Conservation (phyloP, 202 grass and related monocot species). For the Saccharum hybrid region DNA sequence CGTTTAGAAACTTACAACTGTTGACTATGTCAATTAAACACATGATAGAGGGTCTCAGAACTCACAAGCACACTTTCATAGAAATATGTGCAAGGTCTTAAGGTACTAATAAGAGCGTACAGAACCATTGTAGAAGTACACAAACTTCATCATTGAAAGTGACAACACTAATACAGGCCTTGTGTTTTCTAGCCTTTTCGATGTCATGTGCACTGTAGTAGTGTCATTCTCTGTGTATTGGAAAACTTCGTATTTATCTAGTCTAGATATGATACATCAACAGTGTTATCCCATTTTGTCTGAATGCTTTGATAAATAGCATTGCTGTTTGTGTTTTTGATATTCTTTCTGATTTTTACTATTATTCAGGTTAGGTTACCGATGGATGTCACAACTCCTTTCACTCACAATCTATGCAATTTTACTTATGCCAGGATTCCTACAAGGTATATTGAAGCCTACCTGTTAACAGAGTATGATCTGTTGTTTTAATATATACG, state of each 20-base stretch:
- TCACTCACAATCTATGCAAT: slow-evolving; percentile 80
- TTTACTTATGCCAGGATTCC: slow-evolving; percentile 92
- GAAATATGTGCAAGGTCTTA: slow-evolving; percentile 20
- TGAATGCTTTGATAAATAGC: neutral
- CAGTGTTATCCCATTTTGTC: neutral
- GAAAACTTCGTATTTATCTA: neutral
- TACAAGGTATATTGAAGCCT: slow-evolving; percentile 68
- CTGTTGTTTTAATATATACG: slow-evolving; percentile 27
- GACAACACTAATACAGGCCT: slow-evolving; percentile 10
- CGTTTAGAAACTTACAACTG: neutral
- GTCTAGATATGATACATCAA: neutral
- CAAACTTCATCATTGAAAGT: neutral
- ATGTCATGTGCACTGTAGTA: neutral
- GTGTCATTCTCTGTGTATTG: neutral
- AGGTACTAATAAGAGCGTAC: neutral
- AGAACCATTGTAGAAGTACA: slow-evolving; percentile 8
- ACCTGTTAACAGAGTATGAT: slow-evolving; percentile 2
- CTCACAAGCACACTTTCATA: neutral
- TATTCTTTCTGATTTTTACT: slow-evolving; percentile 33
- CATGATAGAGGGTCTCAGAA: slow-evolving; percentile 2
- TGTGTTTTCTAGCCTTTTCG: slow-evolving; percentile 1
- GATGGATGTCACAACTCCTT: slow-evolving; percentile 85
- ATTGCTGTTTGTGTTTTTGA: slow-evolving; percentile 1
- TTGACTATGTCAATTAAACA: neutral
- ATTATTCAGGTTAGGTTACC: slow-evolving; percentile 83